phyloP scores from a whole-genome alignment of 2,329 filamentous ascomycete genomes.

The Pseudopithomyces maydicus region DNA sequence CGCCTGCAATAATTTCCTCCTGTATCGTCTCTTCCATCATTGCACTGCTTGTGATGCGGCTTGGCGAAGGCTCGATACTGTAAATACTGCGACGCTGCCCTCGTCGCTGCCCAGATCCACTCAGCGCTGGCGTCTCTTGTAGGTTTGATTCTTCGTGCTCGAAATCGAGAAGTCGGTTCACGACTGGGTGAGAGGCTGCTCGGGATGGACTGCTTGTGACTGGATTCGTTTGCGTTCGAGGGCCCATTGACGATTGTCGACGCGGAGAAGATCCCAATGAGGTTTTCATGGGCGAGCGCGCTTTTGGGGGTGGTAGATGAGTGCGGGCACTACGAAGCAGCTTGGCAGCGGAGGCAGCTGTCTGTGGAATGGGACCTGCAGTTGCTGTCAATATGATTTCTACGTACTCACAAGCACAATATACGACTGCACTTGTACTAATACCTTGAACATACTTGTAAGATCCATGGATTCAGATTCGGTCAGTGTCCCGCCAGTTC shows the following conservation, averaged over 20 bases:
- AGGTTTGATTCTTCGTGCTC: constrained; percentile 44
- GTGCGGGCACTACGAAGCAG: constrained; percentile 51
- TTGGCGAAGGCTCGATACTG: constrained; percentile 40
- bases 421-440: not conserved
- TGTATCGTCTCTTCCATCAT: constrained; percentile 41
- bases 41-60: constrained; percentile 24
- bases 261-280: constrained; percentile 63
- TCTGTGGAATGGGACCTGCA: constrained; percentile 57
- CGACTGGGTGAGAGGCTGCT: constrained; percentile 44
- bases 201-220: constrained; percentile 36
- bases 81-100: constrained; percentile 37
- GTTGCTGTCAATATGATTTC: not conserved
- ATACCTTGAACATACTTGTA: constrained; percentile 61
- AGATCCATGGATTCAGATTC: constrained; percentile 65
- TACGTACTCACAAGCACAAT: not conserved
- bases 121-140: constrained; percentile 38
- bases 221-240: constrained; percentile 55
- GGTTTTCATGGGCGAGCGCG: constrained; percentile 69
- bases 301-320: constrained; percentile 55
- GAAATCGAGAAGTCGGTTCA: constrained; percentile 64
- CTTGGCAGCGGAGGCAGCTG: constrained; percentile 51
- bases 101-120: constrained; percentile 39
- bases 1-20: constrained; percentile 33
- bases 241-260: constrained; percentile 63
- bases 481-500: constrained; percentile 50